Evolutionary conservation across 768 basidiomycete genomes (phyloP), one percentile per base, ranked within the genome.

Genomic region (Trametes cubensis): DNA sequence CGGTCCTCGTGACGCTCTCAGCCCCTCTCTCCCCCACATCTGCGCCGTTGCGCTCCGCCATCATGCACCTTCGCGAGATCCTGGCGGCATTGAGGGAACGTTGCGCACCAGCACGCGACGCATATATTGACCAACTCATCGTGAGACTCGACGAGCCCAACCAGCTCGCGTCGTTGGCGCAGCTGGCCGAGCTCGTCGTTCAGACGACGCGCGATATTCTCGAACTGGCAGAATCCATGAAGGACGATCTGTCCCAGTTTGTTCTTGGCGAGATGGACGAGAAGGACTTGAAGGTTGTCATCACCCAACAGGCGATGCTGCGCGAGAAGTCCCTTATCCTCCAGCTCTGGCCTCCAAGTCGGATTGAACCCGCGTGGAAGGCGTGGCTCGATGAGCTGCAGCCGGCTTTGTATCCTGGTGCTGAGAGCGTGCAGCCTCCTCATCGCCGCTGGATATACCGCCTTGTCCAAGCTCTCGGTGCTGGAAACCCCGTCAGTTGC

Each of bases 181-280:
- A 71, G 11, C 76, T 87, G 5, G 83, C 88, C 8, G 67, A 70
- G 39, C 71, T 83, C 1, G 73, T 87, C n/a, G 68, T 81, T 2
- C 77, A 82, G 44, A 80, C 78, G 5, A 68, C 81, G 30, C 83
- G 76, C 62, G 74, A 76, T 3, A 80, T 85, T 46, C 67, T 90
- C 6, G 70, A 75, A 15, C 74, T 90, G 15, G 73, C 83, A 0
- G 84, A 87, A 44, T 72, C 76, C n/a, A 88, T 92, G 86, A 88
- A 85, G 69, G 75, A 81, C 28, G 90, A 91, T 67, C 77, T 91
- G 39, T 86, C 85, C 13, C 80, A 85, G 58, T 84, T 87, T 50
- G 76, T 88, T 13, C 69, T 90, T 1, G 88, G 87, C 20, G 78
- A 77, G 40, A 87, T 90, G 86, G 79, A 82, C 23, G 90, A 92